Percentiles rank a stretch among this genome's conserved stretches.
Evolutionary conservation across 106 monocot species (phyloP).

Genomic region (Iris macrosiphon): DNA sequence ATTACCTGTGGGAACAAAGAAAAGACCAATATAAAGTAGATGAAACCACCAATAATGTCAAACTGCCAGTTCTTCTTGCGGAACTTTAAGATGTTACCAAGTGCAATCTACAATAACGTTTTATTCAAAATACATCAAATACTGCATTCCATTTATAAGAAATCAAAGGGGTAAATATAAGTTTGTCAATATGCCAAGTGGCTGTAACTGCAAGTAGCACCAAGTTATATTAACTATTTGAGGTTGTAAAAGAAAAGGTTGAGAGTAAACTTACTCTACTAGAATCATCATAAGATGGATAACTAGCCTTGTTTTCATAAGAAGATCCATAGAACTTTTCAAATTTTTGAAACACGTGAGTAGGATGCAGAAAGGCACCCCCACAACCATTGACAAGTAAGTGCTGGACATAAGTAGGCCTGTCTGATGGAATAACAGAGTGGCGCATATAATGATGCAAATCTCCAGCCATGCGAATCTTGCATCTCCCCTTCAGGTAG

Average conservation of each 20-base stretch:
- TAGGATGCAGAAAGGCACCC: constrained; percentile 91
- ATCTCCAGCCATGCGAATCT: constrained; percentile 84
- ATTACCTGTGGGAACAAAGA: constrained; percentile 87
- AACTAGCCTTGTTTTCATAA: constrained; percentile 67
- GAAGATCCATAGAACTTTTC: constrained; percentile 46
- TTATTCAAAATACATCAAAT: constrained; percentile 4
- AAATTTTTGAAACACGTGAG: constrained; percentile 81
- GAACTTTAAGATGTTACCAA: constrained; percentile 90
- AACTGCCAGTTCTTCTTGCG: constrained; percentile 99
- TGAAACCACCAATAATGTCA: constrained; percentile 83
- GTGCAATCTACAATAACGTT: constrained; percentile 54
- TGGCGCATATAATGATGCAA: constrained; percentile 95
- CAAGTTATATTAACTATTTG: too few species aligned
- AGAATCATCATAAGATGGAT: constrained; percentile 87
- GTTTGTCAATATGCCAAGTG: not conserved
- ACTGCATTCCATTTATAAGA: not conserved
- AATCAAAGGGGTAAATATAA: not conserved
- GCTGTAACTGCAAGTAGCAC: too few species aligned
- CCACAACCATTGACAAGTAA: constrained; percentile 95
- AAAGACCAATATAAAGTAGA: constrained; percentile 87
- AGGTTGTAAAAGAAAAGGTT: not conserved
- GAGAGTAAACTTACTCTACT: constrained; percentile 44
- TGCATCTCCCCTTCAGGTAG: constrained; percentile 79
- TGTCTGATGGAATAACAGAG: constrained; percentile 44
- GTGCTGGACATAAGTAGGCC: constrained; percentile 57